phyloP scores from a whole-genome alignment of 2,329 filamentous ascomycete genomes.

The Scytalidium sp. region DNA sequence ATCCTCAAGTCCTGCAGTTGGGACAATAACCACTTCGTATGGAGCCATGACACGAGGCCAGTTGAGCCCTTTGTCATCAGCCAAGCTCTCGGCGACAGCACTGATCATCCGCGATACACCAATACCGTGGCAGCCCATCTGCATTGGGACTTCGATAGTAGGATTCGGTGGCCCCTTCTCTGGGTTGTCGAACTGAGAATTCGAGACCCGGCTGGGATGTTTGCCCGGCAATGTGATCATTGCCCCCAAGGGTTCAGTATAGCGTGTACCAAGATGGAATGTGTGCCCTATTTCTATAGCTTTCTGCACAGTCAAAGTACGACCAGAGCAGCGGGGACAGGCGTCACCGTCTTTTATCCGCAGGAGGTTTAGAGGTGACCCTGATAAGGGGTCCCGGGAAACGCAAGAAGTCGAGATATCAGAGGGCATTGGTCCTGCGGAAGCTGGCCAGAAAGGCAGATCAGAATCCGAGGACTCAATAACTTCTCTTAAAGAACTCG shows the following conservation, averaged over 20 bases:
- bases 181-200: not conserved
- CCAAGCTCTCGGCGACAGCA: conserved; percentile 74
- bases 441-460: conserved; percentile 17
- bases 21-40: conserved; percentile 70
- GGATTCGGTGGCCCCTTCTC: not conserved
- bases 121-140: conserved; percentile 98
- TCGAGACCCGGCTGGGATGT: not conserved
- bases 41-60: conserved; percentile 89
- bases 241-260: conserved; percentile 72
- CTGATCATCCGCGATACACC: conserved; percentile 89
- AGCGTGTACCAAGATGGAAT: conserved; percentile 88
- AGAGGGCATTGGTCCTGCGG: not conserved
- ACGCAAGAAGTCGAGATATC: conserved; percentile 16
- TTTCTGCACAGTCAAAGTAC: conserved; percentile 61
- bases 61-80: conserved; percentile 71
- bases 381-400: conserved; percentile 32
- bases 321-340: conserved; percentile 68
- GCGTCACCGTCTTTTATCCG: conserved; percentile 63
- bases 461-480: conserved; percentile 9
- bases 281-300: conserved; percentile 93
- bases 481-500: conserved; percentile 3
- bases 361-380: conserved; percentile 57
- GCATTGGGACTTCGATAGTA: conserved; percentile 51
- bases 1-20: conserved; percentile 41
- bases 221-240: conserved; percentile 46